A percentile compares a stretch with the other conserved stretches of the same genome.
Evolutionary conservation across 2,329 filamentous ascomycete species (phyloP).

Genomic region (Penicillium sp.): DNA sequence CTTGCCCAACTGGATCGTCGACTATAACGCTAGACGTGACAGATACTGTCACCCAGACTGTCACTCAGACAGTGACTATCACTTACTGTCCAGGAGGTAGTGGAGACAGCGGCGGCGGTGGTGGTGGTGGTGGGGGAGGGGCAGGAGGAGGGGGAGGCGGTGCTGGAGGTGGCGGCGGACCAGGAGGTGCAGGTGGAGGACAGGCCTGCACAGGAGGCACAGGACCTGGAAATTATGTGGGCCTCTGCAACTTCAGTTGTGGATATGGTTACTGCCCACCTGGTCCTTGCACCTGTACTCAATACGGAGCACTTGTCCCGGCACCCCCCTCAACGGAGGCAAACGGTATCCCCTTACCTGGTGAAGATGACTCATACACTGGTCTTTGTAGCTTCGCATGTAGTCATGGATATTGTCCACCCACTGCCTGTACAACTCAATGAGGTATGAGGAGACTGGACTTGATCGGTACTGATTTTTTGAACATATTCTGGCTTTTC

Average conservation of each 20-base stretch:
- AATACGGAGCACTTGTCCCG: constrained; percentile 21
- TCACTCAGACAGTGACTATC: neutral
- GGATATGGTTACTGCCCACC: constrained; percentile 33
- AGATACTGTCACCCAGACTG: neutral
- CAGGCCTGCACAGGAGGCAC: constrained; percentile 27
- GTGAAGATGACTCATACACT: constrained; percentile 38
- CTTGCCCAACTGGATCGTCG: neutral
- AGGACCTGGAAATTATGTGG: constrained; percentile 30
- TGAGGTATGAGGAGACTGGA: neutral
- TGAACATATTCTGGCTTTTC: neutral
- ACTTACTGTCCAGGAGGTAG: neutral
- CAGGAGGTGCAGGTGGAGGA: neutral
- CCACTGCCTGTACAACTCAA: neutral
- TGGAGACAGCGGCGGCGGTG: neutral
- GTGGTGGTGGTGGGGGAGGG: neutral
- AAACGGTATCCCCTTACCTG: constrained; percentile 19
- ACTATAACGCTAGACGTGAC: constrained; percentile 9
- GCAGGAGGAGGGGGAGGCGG: neutral
- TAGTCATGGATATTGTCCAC: constrained; percentile 1
- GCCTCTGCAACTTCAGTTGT: constrained; percentile 32
- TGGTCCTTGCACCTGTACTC: constrained; percentile 32
- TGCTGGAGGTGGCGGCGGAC: neutral
- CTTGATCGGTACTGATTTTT: neutral
- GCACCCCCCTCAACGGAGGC: constrained; percentile 24
- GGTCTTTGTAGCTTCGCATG: constrained; percentile 48